These are phyloP conservation scores for Obelidium mucronatum DNA, from an alignment of 192 early-diverging fungal species.

Conservation along the genomic window DNA sequence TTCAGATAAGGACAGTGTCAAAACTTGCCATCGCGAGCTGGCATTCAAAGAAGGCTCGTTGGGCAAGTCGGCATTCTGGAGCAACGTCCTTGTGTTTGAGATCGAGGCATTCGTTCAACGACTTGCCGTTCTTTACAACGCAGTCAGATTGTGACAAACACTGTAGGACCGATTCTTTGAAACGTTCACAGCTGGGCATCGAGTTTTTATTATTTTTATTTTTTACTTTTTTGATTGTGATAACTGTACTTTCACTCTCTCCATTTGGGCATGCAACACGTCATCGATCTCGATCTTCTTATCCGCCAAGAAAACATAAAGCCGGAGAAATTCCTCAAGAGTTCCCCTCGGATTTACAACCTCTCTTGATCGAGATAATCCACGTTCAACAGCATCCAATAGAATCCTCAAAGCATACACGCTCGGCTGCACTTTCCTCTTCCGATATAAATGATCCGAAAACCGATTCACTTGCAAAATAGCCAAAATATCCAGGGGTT, in stretches of 20 bases:
- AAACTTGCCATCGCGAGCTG: slow-evolving; percentile 39
- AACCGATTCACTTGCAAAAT: neutral
- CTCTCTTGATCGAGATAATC: neutral
- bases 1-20: neutral
- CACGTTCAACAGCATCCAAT: neutral
- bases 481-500: neutral
- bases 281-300: too few species aligned
- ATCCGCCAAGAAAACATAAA: too few species aligned
- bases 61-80: slow-evolving; percentile 38
- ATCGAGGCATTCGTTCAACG: slow-evolving; percentile 37
- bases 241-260: too few species aligned
- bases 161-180: slow-evolving; percentile 25
- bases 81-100: slow-evolving; percentile 37
- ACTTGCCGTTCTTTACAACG: slow-evolving; percentile 25
- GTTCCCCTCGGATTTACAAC: neutral
- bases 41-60: slow-evolving; percentile 47
- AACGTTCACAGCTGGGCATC: slow-evolving; percentile 46
- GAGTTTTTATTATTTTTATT: slow-evolving; percentile 29
- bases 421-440: neutral
- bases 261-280: too few species aligned
- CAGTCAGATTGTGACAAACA: slow-evolving; percentile 42
- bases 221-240: too few species aligned
- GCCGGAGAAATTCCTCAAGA: too few species aligned
- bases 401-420: neutral
- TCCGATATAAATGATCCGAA: neutral